Percentiles rank a stretch among this genome's conserved stretches.
Evolutionary conservation across 805 yeast species (phyloP).

Genomic region (Wickerhamiella qilinensis): DNA sequence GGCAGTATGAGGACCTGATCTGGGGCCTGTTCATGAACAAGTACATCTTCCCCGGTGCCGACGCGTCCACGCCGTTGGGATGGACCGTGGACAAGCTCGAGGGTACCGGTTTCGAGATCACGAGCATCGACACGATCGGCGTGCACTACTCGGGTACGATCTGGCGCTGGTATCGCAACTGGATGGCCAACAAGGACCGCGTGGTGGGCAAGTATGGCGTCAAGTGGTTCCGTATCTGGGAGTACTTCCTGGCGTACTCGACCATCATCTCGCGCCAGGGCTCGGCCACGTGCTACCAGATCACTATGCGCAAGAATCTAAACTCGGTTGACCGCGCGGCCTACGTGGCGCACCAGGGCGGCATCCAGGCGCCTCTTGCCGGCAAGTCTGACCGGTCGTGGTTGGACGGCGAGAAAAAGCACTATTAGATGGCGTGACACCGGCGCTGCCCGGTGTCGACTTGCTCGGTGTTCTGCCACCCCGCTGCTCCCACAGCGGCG

Average conservation of each 20-base stretch:
- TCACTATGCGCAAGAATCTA: conserved; percentile 76
- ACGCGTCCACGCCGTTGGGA: conserved; percentile 85
- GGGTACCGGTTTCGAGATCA: conserved; percentile 74
- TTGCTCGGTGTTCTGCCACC: too few species aligned
- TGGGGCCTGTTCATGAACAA: conserved; percentile 97
- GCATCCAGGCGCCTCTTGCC: conserved; percentile 33
- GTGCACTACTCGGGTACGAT: conserved; percentile 83
- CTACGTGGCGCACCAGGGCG: conserved; percentile 64
- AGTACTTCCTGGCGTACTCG: conserved; percentile 69
- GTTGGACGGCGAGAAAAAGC: conserved; percentile 11
- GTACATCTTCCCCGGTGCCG: conserved; percentile 94
- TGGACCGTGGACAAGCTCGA: conserved; percentile 66
- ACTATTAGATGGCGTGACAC: neutral
- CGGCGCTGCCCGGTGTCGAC: too few species aligned
- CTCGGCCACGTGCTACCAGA: conserved; percentile 81
- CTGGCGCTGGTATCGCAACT: conserved; percentile 91
- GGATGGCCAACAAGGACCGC: conserved; percentile 70
- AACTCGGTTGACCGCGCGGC: conserved; percentile 73
- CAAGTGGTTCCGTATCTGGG: conserved; percentile 91
- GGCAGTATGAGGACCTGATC: conserved; percentile 88
- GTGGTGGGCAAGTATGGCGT: conserved; percentile 67
- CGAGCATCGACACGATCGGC: conserved; percentile 73
- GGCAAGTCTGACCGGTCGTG: conserved; percentile 18
- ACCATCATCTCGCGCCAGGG: conserved; percentile 84
- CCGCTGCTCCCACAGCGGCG: too few species aligned